Evolutionary conservation across 2,329 filamentous ascomycete genomes (phyloP), one percentile per base, ranked within the genome.

Genomic region (Fusarium tuaranense): DNA sequence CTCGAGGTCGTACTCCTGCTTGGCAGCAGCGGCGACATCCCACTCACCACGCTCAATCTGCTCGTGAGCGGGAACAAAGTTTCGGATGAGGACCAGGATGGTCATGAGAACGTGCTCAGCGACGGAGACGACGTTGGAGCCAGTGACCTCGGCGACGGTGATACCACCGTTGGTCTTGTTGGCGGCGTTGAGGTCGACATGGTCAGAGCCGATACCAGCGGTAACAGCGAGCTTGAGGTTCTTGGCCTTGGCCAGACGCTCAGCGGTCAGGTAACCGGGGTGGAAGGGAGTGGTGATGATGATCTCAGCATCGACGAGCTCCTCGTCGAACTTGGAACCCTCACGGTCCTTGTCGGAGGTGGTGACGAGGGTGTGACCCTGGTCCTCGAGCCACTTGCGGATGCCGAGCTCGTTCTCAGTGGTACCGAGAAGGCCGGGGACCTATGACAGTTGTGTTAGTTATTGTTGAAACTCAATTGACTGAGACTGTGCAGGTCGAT

Each of bases 271-370:
- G 89, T 99, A 99, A 76, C 96, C 97, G 65, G 96, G 96, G 89
- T 98, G 96, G 93, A 98, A 98, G 83, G 97, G 97, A 68, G 97
- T 99, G 79, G 97, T 99, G 87, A 99, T 98, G 90, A 99, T 98
- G 86, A 99, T 89, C 86, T 99, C 97, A 73, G 97, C 95, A 83
- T 98, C 97, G 72, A 97, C 95, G 65, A 99, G 91, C 87, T 99
- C 95, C 88, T 95, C 90, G 86, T 98, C 97, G 69, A 99, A 98
- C 78, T 90, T 93, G 71, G 96, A 98, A 89, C 93, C 90, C 87
- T 95, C 93, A 77, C 95, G 93, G 80, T 99, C 97, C 89, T 99
- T 99, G 89, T 98, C 95, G 55, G 95, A 98, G 76, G 97, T 99
- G 80, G 97, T 99, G 79, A 99, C 91, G 72, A 99, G 91, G 75